phyloP scores from a whole-genome alignment of 2,329 filamentous ascomycete genomes.

The Sporothrix pallida region DNA sequence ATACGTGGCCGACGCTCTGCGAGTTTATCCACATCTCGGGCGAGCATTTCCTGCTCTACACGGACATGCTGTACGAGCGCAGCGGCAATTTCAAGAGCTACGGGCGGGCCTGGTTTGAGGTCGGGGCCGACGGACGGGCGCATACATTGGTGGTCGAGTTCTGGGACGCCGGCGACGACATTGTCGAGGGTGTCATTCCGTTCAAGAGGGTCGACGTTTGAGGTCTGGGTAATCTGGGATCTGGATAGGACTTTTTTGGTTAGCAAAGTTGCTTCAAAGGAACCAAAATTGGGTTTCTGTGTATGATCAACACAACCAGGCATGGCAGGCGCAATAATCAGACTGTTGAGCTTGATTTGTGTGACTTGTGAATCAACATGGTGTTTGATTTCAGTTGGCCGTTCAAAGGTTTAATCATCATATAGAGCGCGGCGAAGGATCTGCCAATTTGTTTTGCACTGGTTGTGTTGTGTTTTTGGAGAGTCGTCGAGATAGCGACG shows the following conservation, averaged over 20 bases:
- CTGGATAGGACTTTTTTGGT: not conserved
- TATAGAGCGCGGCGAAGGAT: conserved; percentile 38
- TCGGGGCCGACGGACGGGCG: conserved; percentile 43
- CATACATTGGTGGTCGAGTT: conserved; percentile 45
- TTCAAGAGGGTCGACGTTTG: conserved; percentile 40
- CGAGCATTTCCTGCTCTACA: conserved; percentile 46
- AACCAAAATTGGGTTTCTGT: no score
- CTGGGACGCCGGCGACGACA: conserved; percentile 34
- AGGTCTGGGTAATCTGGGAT: not conserved
- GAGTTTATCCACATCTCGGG: conserved; percentile 47
- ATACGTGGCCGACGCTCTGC: conserved; percentile 45
- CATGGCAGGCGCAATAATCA: conserved; percentile 48
- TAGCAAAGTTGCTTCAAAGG: not conserved
- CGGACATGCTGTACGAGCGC: conserved; percentile 41
- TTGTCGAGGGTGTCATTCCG: conserved; percentile 43
- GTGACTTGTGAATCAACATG: conserved; percentile 58
- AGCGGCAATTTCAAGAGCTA: conserved; percentile 41
- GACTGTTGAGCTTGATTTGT: conserved; percentile 60
- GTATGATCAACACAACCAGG: conserved; percentile 16
- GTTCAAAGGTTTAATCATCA: conserved; percentile 68
- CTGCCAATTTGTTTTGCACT: conserved; percentile 4
- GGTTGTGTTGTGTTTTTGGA: not conserved
- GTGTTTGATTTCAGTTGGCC: conserved; percentile 65
- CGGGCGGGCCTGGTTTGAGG: conserved; percentile 44
- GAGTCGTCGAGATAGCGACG: conserved; percentile 31